Base-by-base conservation (phyloP, 441 rosid species). In the Brassica hybrid region DNA sequence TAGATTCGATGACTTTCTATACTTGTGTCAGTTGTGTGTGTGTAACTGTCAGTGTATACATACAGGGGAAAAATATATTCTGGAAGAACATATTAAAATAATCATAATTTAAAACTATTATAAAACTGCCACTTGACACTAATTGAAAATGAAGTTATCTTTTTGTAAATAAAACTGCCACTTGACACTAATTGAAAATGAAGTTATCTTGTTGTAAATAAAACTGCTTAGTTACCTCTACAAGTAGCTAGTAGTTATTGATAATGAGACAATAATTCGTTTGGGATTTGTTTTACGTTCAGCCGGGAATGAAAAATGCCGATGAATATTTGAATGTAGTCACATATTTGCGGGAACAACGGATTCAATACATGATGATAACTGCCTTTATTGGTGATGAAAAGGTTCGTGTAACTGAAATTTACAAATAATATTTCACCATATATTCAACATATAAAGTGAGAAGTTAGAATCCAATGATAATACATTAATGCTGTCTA, bases 401-500 rank as follows among this genome's bases (percentile, higher is more conserved):
- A 38, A 69, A 69, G 56, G 70, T 38, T 25, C 21, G 11, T 66
- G 23, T 27, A 17, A 75, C 61, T 67, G 41, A 27, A 30, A 18
- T 27, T 18, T 27, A 45, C 6, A 48, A 67, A 30, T 67, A 17
- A 58, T 57, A 57, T 17, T 43, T 43, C 36, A 43, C 23, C 6
- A 66, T 7, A 57, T 1, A 32, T 61, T 45, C n/a, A 36, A 21
- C 43, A 58, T 58, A 45, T 45, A 62, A 7, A 60, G 43, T 21
- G 23, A 61, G 68, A 60, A 50, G 69, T 61, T 61, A 13, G 75
- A 70, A 62, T 76, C 75, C 71, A 52, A 63, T 76, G 79, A 63
- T 57, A 38, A 36, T 68, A 60, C 41, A 68, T 75, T 76, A 32
- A 76, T 61, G 79, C 34, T 69, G 69, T 50, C 79, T 61, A 69